Evolutionary conservation across 805 yeast genomes (phyloP).

Genomic region (Tetrapisispora arboricola): DNA sequence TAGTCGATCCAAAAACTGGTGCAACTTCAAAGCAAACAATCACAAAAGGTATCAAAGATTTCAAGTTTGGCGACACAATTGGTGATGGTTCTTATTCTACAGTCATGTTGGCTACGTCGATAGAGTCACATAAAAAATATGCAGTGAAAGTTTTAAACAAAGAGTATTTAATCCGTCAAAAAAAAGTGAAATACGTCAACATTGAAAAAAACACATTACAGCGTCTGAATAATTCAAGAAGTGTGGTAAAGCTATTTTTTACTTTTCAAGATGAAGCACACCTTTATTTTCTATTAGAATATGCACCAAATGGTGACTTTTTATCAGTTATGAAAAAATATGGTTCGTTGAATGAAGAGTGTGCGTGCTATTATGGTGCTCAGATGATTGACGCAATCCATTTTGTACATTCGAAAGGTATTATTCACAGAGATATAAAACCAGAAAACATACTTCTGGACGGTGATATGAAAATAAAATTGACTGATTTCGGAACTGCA

Average conservation of each 20-base stretch:
- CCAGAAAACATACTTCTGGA: slow-evolving; percentile 74
- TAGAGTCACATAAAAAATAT: slow-evolving; percentile 56
- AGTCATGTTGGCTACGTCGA: slow-evolving; percentile 79
- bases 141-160: slow-evolving; percentile 73
- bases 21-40: slow-evolving; percentile 41
- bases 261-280: slow-evolving; percentile 73
- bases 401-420: slow-evolving; percentile 65
- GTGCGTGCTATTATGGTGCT: slow-evolving; percentile 57
- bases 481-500: slow-evolving; percentile 84
- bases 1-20: slow-evolving; percentile 37
- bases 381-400: slow-evolving; percentile 66
- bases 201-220: slow-evolving; percentile 75
- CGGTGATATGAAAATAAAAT: slow-evolving; percentile 46
- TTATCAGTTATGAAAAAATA: slow-evolving; percentile 54
- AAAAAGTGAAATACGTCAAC: slow-evolving; percentile 75
- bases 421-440: slow-evolving; percentile 71
- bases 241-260: slow-evolving; percentile 59
- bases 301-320: slow-evolving; percentile 72
- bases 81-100: slow-evolving; percentile 98
- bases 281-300: slow-evolving; percentile 65
- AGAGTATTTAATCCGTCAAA: slow-evolving; percentile 68
- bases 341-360: slow-evolving; percentile 63
- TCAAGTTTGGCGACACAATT: slow-evolving; percentile 74
- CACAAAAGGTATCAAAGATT: slow-evolving; percentile 62
- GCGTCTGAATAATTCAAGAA: slow-evolving; percentile 48